phyloP scores from a whole-genome alignment of 768 basidiomycete genomes.

The Porphyrellus cyaneotinctus region DNA sequence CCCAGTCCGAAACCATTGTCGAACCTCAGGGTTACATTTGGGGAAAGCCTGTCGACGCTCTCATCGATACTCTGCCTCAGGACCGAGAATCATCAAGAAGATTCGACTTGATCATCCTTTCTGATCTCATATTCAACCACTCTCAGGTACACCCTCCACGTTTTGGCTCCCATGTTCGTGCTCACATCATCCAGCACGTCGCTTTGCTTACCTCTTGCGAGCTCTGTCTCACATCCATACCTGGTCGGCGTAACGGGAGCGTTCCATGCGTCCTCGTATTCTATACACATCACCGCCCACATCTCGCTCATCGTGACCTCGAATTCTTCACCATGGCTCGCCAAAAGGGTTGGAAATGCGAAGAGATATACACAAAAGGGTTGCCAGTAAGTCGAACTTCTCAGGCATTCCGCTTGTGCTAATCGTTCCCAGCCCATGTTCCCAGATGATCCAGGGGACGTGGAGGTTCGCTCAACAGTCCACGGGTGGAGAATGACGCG shows the following conservation, averaged over 20 bases:
- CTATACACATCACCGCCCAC: conserved; percentile 85
- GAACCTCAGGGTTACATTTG: conserved; percentile 70
- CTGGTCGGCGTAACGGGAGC: conserved; percentile 14
- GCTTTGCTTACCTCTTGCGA: conserved; percentile 77
- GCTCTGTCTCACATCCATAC: conserved; percentile 26
- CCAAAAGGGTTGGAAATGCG: conserved; percentile 64
- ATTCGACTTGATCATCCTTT: conserved; percentile 83
- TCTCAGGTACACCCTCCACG: conserved; percentile 58
- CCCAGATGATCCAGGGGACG: conserved; percentile 79
- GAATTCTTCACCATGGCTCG: conserved; percentile 70
- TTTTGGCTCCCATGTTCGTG: not conserved
- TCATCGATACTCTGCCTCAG: conserved; percentile 28
- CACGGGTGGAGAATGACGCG: conserved; percentile 71
- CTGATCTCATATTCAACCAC: conserved; percentile 93
- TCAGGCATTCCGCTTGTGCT: not conserved
- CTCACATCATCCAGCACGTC: conserved; percentile 54
- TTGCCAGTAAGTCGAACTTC: conserved; percentile 49
- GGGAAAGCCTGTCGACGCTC: conserved; percentile 51
- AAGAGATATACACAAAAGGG: conserved; percentile 59
- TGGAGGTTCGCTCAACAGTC: conserved; percentile 72
- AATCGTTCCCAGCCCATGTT: conserved; percentile 71
- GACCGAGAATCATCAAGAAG: conserved; percentile 20
- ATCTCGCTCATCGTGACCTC: conserved; percentile 77
- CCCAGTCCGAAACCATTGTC: not conserved
- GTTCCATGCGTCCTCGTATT: conserved; percentile 66